A percentile compares a stretch with the other conserved stretches of the same genome.
Evolutionary conservation across 345 rosid species (phyloP).

Genomic region (Eucalyptus tenuipes): DNA sequence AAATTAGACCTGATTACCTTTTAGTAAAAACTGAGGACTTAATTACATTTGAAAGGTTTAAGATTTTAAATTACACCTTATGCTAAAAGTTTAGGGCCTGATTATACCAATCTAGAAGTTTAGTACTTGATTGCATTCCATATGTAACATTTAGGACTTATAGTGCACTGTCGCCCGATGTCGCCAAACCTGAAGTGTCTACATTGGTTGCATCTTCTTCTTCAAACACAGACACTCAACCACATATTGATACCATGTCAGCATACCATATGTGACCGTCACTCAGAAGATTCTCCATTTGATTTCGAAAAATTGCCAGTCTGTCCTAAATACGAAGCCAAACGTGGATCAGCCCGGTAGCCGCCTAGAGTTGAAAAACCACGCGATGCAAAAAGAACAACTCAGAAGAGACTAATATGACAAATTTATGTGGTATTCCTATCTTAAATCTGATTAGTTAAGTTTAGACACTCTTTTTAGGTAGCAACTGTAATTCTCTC

Average conservation of each 20-base stretch:
- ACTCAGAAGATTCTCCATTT: not conserved
- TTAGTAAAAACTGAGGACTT: not conserved
- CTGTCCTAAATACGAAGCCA: conserved; percentile 18
- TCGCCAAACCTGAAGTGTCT: not conserved
- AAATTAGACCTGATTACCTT: not conserved
- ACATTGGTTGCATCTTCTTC: no score
- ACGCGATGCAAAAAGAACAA: not conserved
- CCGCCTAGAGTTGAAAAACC: conserved; percentile 45
- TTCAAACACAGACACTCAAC: no score
- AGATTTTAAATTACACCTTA: not conserved
- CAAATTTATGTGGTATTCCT: not conserved
- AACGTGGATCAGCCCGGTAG: conserved; percentile 37
- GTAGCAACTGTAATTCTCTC: not conserved
- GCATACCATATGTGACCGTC: not conserved
- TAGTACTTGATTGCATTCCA: not conserved
- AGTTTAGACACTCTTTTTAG: not conserved
- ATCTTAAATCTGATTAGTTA: not conserved
- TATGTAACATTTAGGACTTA: not conserved
- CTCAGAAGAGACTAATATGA: not conserved
- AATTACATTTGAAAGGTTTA: not conserved
- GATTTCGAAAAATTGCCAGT: not conserved
- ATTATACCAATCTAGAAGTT: not conserved
- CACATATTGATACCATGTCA: no score
- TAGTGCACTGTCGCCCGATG: fast-evolving
- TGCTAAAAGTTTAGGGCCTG: not conserved